Evolutionary conservation across 176 grass and related monocot genomes (phyloP).

Genomic region (Saccharum officinarum): DNA sequence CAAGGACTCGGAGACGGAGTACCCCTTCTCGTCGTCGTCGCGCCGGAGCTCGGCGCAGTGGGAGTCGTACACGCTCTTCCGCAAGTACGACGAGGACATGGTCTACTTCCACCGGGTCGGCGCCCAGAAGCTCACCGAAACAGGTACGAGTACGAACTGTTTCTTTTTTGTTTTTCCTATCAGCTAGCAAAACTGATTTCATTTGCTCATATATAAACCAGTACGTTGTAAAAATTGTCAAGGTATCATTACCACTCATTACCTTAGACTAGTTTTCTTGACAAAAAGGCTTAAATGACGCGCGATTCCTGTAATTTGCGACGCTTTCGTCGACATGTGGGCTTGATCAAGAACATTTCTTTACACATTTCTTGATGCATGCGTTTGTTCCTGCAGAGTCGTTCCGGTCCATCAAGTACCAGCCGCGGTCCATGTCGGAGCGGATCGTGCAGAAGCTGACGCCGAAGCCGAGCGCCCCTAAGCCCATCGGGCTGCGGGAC

Average conservation of each 20-base stretch:
- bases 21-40: slow-evolving; percentile 93
- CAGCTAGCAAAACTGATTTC: not conserved
- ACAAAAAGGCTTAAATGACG: slow-evolving; percentile 4
- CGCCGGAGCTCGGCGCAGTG: slow-evolving; percentile 85
- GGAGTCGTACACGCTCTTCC: slow-evolving; percentile 85
- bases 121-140: slow-evolving; percentile 88
- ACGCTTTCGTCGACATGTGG: slow-evolving; percentile 46
- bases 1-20: slow-evolving; percentile 82
- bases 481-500: slow-evolving; percentile 34
- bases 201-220: slow-evolving; percentile 7
- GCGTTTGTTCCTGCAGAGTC: slow-evolving; percentile 45
- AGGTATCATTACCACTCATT: slow-evolving; percentile 43
- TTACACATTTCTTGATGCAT: slow-evolving; percentile 1
- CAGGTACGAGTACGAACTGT: slow-evolving; percentile 41
- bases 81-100: slow-evolving; percentile 97
- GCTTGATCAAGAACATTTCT: slow-evolving; percentile 15
- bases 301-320: slow-evolving; percentile 14
- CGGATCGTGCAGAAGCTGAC: slow-evolving; percentile 70
- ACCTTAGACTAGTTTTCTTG: slow-evolving; percentile 17
- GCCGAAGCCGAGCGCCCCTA: slow-evolving; percentile 29
- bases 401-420: slow-evolving; percentile 71
- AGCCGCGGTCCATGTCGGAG: slow-evolving; percentile 69
- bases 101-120: slow-evolving; percentile 88
- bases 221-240: not conserved
- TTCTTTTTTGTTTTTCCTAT: not conserved